Evolutionary conservation across 345 rosid species (phyloP).

Genomic region (Firmiana major): DNA sequence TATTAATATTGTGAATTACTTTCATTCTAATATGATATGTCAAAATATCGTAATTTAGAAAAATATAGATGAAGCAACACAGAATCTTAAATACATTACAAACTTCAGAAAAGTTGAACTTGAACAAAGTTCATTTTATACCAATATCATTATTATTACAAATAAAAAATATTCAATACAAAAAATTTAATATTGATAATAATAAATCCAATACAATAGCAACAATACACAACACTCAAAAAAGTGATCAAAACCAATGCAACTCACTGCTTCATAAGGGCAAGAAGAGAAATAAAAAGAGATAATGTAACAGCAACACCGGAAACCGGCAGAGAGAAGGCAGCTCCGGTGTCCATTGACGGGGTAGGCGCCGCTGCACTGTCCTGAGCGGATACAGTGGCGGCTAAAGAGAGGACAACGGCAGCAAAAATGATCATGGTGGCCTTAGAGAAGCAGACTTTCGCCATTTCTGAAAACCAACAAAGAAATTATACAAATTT

Average conservation of each 20-base stretch:
- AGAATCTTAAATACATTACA: too few species aligned
- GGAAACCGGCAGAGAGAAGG: conserved; percentile 26
- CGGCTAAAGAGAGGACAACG: neutral
- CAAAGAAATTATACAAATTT: neutral
- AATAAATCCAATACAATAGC: conserved; percentile 2
- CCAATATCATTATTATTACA: neutral
- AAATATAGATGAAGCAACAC: too few species aligned
- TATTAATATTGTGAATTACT: too few species aligned
- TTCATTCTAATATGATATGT: too few species aligned
- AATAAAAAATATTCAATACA: neutral
- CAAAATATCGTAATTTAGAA: too few species aligned
- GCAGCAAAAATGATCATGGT: conserved; percentile 9
- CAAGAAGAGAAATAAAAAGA: conserved; percentile 18
- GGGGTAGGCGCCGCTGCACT: conserved; percentile 34
- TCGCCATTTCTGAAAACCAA: conserved; percentile 22
- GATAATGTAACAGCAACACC: conserved; percentile 22
- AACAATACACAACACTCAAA: neutral
- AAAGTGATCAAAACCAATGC: neutral
- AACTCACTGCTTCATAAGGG: conserved; percentile 17
- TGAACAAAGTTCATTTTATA: neutral
- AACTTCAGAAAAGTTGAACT: too few species aligned
- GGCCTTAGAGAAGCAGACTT: conserved; percentile 21
- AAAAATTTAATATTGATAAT: neutral
- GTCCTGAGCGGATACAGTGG: conserved; percentile 37
- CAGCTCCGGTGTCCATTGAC: conserved; percentile 33